A percentile compares a stretch with the other conserved stretches of the same genome.
phyloP scores from a whole-genome alignment of 495 filamentous ascomycete genomes.

The Tetracladium marchalianum region DNA sequence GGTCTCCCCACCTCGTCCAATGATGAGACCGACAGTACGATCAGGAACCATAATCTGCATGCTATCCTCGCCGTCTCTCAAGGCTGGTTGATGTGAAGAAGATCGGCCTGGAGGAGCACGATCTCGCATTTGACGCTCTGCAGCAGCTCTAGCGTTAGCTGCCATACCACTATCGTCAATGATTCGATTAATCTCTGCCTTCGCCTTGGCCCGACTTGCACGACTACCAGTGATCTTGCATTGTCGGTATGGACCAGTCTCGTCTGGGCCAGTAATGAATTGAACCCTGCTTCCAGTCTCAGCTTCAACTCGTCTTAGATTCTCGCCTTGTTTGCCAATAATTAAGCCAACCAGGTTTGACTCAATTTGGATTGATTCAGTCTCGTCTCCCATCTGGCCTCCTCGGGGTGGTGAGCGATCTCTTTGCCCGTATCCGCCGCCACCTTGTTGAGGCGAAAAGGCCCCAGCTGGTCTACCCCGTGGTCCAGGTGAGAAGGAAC shows the following conservation, averaged over 20 bases:
- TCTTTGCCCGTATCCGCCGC: conserved; percentile 22
- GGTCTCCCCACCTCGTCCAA: conserved; percentile 75
- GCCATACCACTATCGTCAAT: conserved; percentile 74
- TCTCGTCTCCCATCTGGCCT: conserved; percentile 44
- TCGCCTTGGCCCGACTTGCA: conserved; percentile 56
- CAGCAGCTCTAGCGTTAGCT: conserved; percentile 28
- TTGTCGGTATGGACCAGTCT: conserved; percentile 55
- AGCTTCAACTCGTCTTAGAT: conserved; percentile 63
- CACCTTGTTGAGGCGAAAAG: conserved; percentile 33
- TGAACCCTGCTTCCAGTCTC: conserved; percentile 70
- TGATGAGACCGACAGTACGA: conserved; percentile 75
- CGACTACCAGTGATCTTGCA: conserved; percentile 69
- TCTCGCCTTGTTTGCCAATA: conserved; percentile 77
- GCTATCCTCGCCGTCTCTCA: conserved; percentile 62
- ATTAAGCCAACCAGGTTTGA: conserved; percentile 71
- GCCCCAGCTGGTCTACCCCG: conserved; percentile 32
- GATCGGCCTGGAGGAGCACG: conserved; percentile 10
- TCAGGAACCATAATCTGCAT: conserved; percentile 87
- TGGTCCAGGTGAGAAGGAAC: conserved; percentile 49
- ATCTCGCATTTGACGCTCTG: conserved; percentile 13
- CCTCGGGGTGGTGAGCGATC: conserved; percentile 45
- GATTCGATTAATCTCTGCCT: conserved; percentile 65
- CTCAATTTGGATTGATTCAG: conserved; percentile 67
- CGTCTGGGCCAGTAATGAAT: conserved; percentile 61
- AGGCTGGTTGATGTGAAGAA: conserved; percentile 33